Conservation (phyloP, 2,329 filamentous ascomycete genomes). For the Colletotrichum incanum region DNA sequence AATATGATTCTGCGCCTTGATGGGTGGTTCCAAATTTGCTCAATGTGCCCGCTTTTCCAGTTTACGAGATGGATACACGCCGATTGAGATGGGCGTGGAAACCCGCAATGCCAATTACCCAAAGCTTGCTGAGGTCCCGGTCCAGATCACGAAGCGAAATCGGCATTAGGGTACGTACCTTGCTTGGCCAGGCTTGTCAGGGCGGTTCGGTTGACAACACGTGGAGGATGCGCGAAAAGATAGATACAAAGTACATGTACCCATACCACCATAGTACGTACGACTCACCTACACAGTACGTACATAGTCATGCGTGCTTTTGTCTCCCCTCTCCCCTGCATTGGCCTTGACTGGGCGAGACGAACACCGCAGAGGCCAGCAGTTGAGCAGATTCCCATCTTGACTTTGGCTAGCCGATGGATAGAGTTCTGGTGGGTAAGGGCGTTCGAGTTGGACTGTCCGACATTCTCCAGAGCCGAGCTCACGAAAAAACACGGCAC, state of each 20-base stretch:
- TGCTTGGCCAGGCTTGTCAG: background rate
- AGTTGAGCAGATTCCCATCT: background rate
- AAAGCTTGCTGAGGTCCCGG: slow-evolving; percentile 30
- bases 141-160: slow-evolving; percentile 13
- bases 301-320: background rate
- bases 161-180: background rate
- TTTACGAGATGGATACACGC: slow-evolving; percentile 4
- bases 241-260: background rate
- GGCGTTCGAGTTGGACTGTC: background rate
- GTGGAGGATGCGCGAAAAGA: background rate
- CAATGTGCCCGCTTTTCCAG: background rate
- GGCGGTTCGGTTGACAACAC: background rate
- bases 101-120: slow-evolving; percentile 20
- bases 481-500: background rate
- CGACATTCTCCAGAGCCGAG: background rate
- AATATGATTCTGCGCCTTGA: slow-evolving; percentile 7
- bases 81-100: slow-evolving; percentile 8
- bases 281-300: background rate
- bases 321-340: background rate
- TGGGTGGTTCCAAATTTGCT: background rate
- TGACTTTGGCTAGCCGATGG: background rate
- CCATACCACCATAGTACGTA: background rate
- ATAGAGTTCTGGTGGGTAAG: background rate
- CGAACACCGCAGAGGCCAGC: slow-evolving; percentile 25
- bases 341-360: slow-evolving; percentile 28